phyloP scores from a whole-genome alignment of 768 basidiomycete genomes.

The Suillus clintonianus region DNA sequence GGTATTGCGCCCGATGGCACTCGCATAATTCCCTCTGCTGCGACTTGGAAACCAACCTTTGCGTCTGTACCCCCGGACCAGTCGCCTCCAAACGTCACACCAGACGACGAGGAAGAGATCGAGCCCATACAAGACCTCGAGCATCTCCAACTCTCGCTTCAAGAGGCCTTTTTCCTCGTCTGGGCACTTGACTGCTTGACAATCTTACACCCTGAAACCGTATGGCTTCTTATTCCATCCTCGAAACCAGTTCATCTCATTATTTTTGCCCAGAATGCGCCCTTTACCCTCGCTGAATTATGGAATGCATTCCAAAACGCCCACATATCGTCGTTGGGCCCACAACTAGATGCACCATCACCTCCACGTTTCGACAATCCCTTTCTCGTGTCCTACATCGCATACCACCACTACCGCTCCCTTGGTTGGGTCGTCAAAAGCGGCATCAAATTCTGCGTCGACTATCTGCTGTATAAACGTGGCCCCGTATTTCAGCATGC shows the following conservation, averaged over 20 bases:
- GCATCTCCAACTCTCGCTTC: constrained; percentile 86
- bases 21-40: constrained; percentile 67
- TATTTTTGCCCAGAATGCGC: constrained; percentile 44
- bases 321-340: constrained; percentile 45
- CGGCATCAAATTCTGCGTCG: constrained; percentile 96
- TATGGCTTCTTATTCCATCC: constrained; percentile 43
- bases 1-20: constrained; percentile 53
- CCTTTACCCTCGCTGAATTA: constrained; percentile 56
- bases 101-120: constrained; percentile 44
- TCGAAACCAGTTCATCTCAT: background rate
- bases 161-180: constrained; percentile 86
- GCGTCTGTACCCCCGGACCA: constrained; percentile 18
- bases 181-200: constrained; percentile 85
- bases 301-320: constrained; percentile 66
- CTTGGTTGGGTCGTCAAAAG: constrained; percentile 96
- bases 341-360: constrained; percentile 23
- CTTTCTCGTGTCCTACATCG: constrained; percentile 85
- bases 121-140: constrained; percentile 73
- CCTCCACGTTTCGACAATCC: constrained; percentile 80
- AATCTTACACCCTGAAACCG: constrained; percentile 65
- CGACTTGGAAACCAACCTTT: constrained; percentile 69
- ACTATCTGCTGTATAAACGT: constrained; percentile 90
- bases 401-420: constrained; percentile 93
- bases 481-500: constrained; percentile 96
- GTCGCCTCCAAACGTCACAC: constrained; percentile 30